Evolutionary conservation across 768 basidiomycete genomes (phyloP), one percentile per base, ranked within the genome.

Genomic region (Suillus variegatus): DNA sequence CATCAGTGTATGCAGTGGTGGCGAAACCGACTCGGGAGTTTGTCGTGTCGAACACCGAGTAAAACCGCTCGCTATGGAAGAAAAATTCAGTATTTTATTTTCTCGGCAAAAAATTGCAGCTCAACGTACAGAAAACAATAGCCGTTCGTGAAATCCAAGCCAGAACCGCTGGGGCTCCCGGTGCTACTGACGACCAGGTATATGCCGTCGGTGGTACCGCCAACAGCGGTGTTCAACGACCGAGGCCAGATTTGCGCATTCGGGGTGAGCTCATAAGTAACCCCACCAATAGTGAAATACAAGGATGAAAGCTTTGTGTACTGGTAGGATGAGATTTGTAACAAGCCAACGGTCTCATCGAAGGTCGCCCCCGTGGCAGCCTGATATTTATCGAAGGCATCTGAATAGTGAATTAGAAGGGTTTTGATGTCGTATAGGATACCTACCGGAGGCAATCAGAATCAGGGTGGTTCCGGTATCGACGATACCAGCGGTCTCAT

Each of bases 171-270:
- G 40, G 40, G 14, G 13, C 40, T 40, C 40, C 40, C 40, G 14
- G 40, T 40, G 40, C 5, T 13, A 40, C 40, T 5, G 40, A 40
- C 6, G 5, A 40, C 8, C 40, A 78, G 73, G 60, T 76, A 76
- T n/a, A 77, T 75, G 35, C 51, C 38, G 18, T 56, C n/a, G 9
- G 73, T 22, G n/a, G 13, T 65, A 8, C 76, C 77, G 9, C 77
- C 75, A 38, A 78, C 66, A 22, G 25, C 65, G 16, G 62, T 52
- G 69, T 77, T 76, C 56, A 78, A 67, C 22, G 72, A 72, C 38
- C 73, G 74, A 1, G 77, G 77, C 74, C 76, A 78, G 65, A 76
- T 76, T 60, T 78, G 77, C 2, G 68, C 76, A 43, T 76, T 75
- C 2, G 72, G 66, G 8, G 61, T 64, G 9, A 76, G 66, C 35